Percentiles rank a stretch among this genome's conserved stretches.
These are phyloP conservation scores for Pythium biforme DNA, from an alignment of 352 stramenopile genomes.

Conservation along the genomic window DNA sequence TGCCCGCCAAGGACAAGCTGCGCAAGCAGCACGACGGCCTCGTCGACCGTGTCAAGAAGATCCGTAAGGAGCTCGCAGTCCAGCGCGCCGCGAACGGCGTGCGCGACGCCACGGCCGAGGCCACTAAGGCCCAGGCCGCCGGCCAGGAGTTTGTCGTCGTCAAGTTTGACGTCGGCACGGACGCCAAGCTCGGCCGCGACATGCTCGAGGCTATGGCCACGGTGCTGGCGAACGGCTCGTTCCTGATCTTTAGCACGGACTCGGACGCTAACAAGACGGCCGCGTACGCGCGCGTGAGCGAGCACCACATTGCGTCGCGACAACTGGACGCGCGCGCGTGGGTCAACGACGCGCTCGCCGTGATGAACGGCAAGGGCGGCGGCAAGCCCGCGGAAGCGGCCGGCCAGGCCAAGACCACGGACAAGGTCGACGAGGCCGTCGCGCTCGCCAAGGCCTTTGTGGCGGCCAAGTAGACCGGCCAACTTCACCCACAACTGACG, in stretches of 20 bases:
- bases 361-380: conserved; percentile 94
- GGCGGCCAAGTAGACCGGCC: conserved; percentile 30
- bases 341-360: conserved; percentile 89
- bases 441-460: conserved; percentile 65
- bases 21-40: conserved; percentile 73
- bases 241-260: conserved; percentile 93
- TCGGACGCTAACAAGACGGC: conserved; percentile 91
- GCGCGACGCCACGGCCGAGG: conserved; percentile 52
- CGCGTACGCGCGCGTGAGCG: conserved; percentile 91
- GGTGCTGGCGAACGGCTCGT: conserved; percentile 79
- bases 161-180: conserved; percentile 91
- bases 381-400: conserved; percentile 88
- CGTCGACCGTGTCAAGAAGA: conserved; percentile 79
- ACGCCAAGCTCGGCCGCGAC: conserved; percentile 94
- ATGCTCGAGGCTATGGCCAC: conserved; percentile 91
- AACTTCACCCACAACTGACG: no score
- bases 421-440: conserved; percentile 68
- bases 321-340: conserved; percentile 91
- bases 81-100: conserved; percentile 69
- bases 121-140: conserved; percentile 56
- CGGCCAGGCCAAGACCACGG: conserved; percentile 76
- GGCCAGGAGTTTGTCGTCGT: conserved; percentile 80
- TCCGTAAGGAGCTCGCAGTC: conserved; percentile 73
- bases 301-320: conserved; percentile 64
- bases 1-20: conserved; percentile 89